A percentile compares a stretch with the other conserved stretches of the same genome.
These are phyloP conservation scores for Spergularia azorica DNA, from an alignment of 179 eudicot species.

Conservation along the genomic window DNA sequence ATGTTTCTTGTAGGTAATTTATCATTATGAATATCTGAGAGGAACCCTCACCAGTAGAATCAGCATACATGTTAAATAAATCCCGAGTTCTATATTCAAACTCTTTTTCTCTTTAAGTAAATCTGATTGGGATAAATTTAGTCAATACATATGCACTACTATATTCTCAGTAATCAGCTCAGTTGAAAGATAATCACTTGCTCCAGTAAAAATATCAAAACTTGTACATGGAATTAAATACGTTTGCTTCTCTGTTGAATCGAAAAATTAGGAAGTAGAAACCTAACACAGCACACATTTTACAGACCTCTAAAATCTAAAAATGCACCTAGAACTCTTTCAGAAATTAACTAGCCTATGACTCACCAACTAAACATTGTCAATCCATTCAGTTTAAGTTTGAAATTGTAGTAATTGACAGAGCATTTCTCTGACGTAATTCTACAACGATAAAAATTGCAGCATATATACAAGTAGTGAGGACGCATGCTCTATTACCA, in stretches of 20 bases:
- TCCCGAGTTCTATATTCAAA: background rate
- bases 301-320: background rate
- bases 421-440: background rate
- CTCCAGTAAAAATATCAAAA: background rate
- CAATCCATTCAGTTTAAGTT: background rate
- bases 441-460: constrained; percentile 1
- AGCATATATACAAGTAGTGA: background rate
- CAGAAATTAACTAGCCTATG: background rate
- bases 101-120: background rate
- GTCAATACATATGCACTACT: background rate
- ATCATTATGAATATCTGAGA: background rate
- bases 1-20: background rate
- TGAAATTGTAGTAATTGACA: background rate
- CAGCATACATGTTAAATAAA: background rate
- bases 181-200: background rate
- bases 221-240: background rate
- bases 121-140: background rate
- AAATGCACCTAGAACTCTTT: background rate
- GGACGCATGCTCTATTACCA: constrained; percentile 2
- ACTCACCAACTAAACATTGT: background rate
- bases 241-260: background rate
- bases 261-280: background rate
- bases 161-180: background rate
- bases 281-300: constrained; percentile 1
- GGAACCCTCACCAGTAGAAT: background rate